Evolutionary conservation across 306 rosid genomes (phyloP).

Genomic region (Elaeagnus macrophylla): DNA sequence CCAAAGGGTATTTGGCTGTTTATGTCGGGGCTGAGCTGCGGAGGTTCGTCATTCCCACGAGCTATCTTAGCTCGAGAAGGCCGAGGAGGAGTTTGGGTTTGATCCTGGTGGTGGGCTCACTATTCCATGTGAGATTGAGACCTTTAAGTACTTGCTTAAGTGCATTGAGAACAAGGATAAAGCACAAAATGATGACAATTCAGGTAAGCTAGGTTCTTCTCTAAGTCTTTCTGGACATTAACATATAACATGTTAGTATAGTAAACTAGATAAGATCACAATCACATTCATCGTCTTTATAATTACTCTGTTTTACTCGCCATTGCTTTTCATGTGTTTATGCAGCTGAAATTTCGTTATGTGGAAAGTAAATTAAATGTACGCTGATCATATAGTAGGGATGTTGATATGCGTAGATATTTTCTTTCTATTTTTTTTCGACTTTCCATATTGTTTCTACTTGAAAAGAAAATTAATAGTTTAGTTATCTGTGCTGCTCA

Average conservation of each 20-base stretch:
- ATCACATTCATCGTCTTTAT: too few species aligned
- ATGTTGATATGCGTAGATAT: background rate
- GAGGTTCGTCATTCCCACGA: slow-evolving; percentile 76
- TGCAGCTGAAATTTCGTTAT: too few species aligned
- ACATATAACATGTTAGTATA: background rate
- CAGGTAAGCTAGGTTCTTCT: slow-evolving; percentile 28
- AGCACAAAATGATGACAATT: slow-evolving; percentile 29
- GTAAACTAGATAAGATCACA: too few species aligned
- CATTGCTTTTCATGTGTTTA: too few species aligned
- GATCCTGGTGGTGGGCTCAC: slow-evolving; percentile 72
- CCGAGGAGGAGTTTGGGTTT: slow-evolving; percentile 89
- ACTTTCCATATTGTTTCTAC: background rate
- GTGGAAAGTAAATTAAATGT: too few species aligned
- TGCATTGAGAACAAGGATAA: slow-evolving; percentile 55
- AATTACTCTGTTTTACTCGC: background rate
- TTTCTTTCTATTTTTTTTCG: slow-evolving; percentile 5
- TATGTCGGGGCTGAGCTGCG: slow-evolving; percentile 79
- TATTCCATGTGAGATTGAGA: slow-evolving; percentile 78
- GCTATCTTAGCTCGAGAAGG: slow-evolving; percentile 72
- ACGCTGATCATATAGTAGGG: too few species aligned
- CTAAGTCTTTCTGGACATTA: background rate
- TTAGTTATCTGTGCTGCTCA: slow-evolving; percentile 19
- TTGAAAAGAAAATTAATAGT: slow-evolving; percentile 25
- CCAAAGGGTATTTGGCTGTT: slow-evolving; percentile 75
- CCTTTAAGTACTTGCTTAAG: slow-evolving; percentile 64